Base-by-base conservation (phyloP, 345 rosid genomes). In the Gossypium thurberi region DNA sequence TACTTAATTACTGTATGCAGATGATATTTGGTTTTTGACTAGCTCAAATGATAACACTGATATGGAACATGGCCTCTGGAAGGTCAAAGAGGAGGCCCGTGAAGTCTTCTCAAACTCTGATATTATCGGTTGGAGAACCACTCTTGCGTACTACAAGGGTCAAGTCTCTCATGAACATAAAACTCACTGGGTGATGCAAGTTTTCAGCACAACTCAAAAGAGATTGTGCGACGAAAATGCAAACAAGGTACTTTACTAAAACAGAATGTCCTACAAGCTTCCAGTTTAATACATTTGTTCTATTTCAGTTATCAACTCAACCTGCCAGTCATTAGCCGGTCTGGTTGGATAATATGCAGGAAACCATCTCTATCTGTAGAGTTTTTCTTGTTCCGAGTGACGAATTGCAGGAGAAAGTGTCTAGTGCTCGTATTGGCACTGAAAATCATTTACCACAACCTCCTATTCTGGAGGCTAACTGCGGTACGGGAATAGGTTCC, bases 41-140 rank as follows among this genome's bases (percentile, higher is more conserved):
- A 18, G 11, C 69, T 69, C 82, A 21, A 69, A 75, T 48, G 82
- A 76, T 71, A 69, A 72, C 9, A 72, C n/a, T 46, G 47, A 23
- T 60, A 25, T 26, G 7, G 70, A 76, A 61, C 51, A 44, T 74
- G 86, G 87, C 50, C 11, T 40, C 63, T 84, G 89, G 89, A 84
- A 76, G 75, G 74, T 74, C 57, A 82, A 76, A 65, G 87, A 74
- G 59, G 81, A 86, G 70, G 76, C 83, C 18, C 72, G 69, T 44
- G 75, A 79, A 59, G 71, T 81, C 33, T 82, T 80, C 71, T 79
- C 87, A 20, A 70, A 79, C 60, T 69, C 85, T 13, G 43, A 23
- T 57, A 56, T 84, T 40, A 79, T 75, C 74, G 87, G 89, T 46
- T 84, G 89, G 89, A 84, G 72, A 77, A 76, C 77, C 14, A 84